phyloP scores from a whole-genome alignment of 495 filamentous ascomycete genomes.

The Xylaria nigripes region DNA sequence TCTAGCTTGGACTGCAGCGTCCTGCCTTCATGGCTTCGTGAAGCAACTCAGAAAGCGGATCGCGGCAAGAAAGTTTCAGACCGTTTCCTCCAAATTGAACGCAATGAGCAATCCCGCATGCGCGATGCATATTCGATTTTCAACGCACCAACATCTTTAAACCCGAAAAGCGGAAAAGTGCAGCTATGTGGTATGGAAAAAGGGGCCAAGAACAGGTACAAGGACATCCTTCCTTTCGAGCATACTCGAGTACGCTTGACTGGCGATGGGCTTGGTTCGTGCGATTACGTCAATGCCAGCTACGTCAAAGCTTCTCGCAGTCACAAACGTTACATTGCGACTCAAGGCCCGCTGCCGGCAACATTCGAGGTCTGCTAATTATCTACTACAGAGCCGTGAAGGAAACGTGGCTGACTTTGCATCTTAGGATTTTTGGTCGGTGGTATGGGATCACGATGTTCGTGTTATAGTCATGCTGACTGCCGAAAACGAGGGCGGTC shows the following conservation, averaged over 20 bases:
- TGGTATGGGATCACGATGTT: conserved; percentile 94
- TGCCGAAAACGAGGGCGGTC: conserved; percentile 90
- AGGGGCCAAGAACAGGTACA: conserved; percentile 91
- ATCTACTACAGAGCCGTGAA: not conserved
- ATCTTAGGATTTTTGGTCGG: conserved; percentile 91
- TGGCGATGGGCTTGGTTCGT: conserved; percentile 57
- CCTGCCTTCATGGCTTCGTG: conserved; percentile 71
- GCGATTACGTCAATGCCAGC: conserved; percentile 96
- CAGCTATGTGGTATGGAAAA: conserved; percentile 87
- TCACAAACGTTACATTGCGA: conserved; percentile 88
- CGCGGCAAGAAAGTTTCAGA: conserved; percentile 74
- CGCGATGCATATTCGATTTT: conserved; percentile 69
- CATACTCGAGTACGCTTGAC: conserved; percentile 80
- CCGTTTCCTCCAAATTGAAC: conserved; percentile 76
- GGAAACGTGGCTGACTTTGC: conserved; percentile 28
- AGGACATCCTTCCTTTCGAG: conserved; percentile 95
- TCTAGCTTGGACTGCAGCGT: conserved; percentile 42
- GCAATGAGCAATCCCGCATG: conserved; percentile 82
- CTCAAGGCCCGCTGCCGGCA: conserved; percentile 84
- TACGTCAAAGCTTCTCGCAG: conserved; percentile 68
- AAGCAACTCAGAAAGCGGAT: conserved; percentile 55
- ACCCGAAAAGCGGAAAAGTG: conserved; percentile 18
- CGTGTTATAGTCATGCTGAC: conserved; percentile 93
- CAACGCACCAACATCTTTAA: conserved; percentile 27
- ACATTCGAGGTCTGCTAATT: conserved; percentile 71